A percentile compares a stretch with the other conserved stretches of the same genome.
Evolutionary conservation across 805 yeast genomes (phyloP).

Genomic region (Candida sphagnicola): DNA sequence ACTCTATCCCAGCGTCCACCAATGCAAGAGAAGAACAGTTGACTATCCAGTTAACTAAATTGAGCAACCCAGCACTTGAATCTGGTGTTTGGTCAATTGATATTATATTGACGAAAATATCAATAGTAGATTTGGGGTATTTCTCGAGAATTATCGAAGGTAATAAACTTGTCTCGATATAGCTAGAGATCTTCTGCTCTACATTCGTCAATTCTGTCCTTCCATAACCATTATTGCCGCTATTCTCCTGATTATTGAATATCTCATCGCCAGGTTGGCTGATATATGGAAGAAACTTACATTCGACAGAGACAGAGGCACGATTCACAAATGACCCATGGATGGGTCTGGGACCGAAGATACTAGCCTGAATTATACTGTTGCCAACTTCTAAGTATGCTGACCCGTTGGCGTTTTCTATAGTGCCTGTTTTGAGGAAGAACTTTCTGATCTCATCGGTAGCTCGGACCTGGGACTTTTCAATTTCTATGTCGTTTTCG

Average conservation of each 20-base stretch:
- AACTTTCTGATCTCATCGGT: slow-evolving; percentile 33
- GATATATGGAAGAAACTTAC: slow-evolving; percentile 49
- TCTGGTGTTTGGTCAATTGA: slow-evolving; percentile 30
- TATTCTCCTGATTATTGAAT: slow-evolving; percentile 17
- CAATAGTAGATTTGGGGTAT: slow-evolving; percentile 90
- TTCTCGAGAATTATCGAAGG: slow-evolving; percentile 57
- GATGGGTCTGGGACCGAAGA: slow-evolving; percentile 88
- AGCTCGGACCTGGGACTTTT: slow-evolving; percentile 1
- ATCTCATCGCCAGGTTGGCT: slow-evolving; percentile 34
- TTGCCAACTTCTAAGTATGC: slow-evolving; percentile 69
- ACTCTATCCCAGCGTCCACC: slow-evolving; percentile 80
- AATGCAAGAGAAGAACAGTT: slow-evolving; percentile 70
- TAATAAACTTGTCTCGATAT: slow-evolving; percentile 47
- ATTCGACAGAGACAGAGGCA: slow-evolving; percentile 62
- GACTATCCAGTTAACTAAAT: slow-evolving; percentile 49
- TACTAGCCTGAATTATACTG: slow-evolving; percentile 60
- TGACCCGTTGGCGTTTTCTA: slow-evolving; percentile 77
- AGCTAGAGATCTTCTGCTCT: slow-evolving; percentile 49
- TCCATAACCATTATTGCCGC: slow-evolving; percentile 16
- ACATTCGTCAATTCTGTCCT: slow-evolving; percentile 31
- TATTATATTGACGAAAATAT: slow-evolving; percentile 66
- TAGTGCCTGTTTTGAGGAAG: slow-evolving; percentile 60
- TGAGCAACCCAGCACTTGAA: slow-evolving; percentile 26
- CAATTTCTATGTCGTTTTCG: slow-evolving; percentile 2
- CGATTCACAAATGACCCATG: slow-evolving; percentile 66